Evolutionary conservation across 495 filamentous ascomycete genomes (phyloP), one percentile per base, ranked within the genome.

Genomic region (Daldinia caldariorum): DNA sequence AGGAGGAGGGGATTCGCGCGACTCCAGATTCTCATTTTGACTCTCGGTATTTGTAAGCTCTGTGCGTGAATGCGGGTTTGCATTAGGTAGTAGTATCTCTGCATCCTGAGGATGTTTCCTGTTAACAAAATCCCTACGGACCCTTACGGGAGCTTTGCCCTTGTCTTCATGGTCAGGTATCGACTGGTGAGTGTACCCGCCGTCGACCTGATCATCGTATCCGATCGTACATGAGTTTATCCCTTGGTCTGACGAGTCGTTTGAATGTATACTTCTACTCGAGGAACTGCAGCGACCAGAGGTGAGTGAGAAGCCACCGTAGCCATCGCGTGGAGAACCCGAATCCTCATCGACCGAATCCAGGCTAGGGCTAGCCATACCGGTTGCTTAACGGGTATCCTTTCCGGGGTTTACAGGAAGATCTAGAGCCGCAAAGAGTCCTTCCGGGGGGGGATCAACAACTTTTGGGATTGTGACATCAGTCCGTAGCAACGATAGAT

Each of bases 161-260:
- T 72, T 67, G 34, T 64, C 64, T 37, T 49, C 34, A 47, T 13
- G 37, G 45, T 22, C 26, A 31, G 14, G 45, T 54, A 16, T 20
- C 12, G 35, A 37, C 34, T 39, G 41, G 31, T 62, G 41, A 32
- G 34, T 29, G 13, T 43, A 35, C 22, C n/a, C 54, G 22, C 6
- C 16, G 18, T 47, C 51, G 45, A 20, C 37, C 41, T 54, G 58
- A 31, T 18, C 41, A 39, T 29, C 22, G n/a, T 16, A 50, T 16
- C 45, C 53, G 12, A 26, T 51, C 18, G 34, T 58, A 55, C 2
- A 13, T 22, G 26, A 14, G 29, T 13, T 45, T 49, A 61, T 16
- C 34, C 34, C 22, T 53, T 31, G 47, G 56, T 32, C 16, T 14
- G n/a, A 38, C 9, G 43, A 47, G 18, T 7, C 22, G 9, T 35